Percentiles rank a stretch among this genome's conserved stretches.
Conservation (phyloP, 305 asterid species). For the Fraxinus greggii region DNA sequence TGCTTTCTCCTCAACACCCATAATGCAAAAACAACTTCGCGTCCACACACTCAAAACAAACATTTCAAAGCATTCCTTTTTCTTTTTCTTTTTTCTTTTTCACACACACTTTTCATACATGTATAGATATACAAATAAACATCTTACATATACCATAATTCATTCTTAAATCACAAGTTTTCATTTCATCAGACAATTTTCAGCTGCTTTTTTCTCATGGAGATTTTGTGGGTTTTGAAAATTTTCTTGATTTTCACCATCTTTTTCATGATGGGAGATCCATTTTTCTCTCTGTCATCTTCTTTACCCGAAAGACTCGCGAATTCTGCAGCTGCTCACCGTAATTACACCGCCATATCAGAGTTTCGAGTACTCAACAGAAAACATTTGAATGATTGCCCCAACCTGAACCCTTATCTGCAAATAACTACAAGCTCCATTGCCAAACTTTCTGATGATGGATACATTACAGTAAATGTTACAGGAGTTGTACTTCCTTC, state of each 20-base stretch:
- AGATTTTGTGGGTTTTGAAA: neutral
- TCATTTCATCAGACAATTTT: neutral
- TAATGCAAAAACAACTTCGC: neutral
- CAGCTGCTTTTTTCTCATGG: neutral
- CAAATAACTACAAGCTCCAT: slow-evolving; percentile 33
- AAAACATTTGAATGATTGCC: slow-evolving; percentile 35
- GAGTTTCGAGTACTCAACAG: slow-evolving; percentile 64
- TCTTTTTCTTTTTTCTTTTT: neutral
- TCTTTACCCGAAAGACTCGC: slow-evolving; percentile 26
- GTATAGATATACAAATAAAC: neutral
- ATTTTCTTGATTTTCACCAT: neutral
- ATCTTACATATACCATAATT: neutral
- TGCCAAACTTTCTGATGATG: slow-evolving; percentile 46
- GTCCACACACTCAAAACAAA: neutral
- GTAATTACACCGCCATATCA: slow-evolving; percentile 51
- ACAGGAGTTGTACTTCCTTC: slow-evolving; percentile 57
- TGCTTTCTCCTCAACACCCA: neutral
- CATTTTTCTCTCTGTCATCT: slow-evolving; percentile 2
- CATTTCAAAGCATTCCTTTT: neutral
- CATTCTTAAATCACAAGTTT: neutral
- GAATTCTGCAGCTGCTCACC: slow-evolving; percentile 31
- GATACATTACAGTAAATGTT: slow-evolving; percentile 44
- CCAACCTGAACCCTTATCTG: slow-evolving; percentile 48
- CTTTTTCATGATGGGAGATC: neutral
- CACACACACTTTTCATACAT: neutral